Evolutionary conservation across 1,284 basidiomycete species (phyloP).

Genomic region (Tilletia walkeri): DNA sequence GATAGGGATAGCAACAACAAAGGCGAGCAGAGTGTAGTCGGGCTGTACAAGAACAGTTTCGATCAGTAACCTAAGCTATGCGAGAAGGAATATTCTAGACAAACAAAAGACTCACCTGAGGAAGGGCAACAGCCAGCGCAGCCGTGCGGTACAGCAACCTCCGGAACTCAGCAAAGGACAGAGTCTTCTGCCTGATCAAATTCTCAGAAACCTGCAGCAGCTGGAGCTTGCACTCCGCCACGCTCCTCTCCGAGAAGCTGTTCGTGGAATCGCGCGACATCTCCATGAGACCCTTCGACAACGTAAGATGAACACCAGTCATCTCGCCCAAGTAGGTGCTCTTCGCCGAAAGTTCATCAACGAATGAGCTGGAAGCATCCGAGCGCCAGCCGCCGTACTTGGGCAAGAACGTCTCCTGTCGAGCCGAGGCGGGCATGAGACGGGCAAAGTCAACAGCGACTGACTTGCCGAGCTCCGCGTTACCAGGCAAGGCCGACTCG

Average conservation of each 20-base stretch:
- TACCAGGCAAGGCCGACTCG: conserved; percentile 32
- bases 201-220: conserved; percentile 69
- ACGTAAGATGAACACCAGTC: conserved; percentile 71
- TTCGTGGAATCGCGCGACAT: conserved; percentile 65
- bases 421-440: conserved; percentile 35
- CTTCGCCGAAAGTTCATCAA: conserved; percentile 47
- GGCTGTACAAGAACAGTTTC: conserved; percentile 54
- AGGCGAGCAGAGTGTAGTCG: conserved; percentile 82
- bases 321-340: conserved; percentile 67
- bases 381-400: conserved; percentile 54
- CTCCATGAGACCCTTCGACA: conserved; percentile 60
- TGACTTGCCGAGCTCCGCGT: conserved; percentile 48
- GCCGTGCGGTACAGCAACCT: conserved; percentile 84
- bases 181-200: conserved; percentile 20
- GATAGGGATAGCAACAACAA: conserved; percentile 83
- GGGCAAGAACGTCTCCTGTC: conserved; percentile 44
- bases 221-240: conserved; percentile 69
- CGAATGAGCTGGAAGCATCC: conserved; percentile 49
- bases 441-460: conserved; percentile 51
- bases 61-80: background rate
- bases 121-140: conserved; percentile 54
- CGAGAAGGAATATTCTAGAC: background rate
- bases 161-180: conserved; percentile 67
- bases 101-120: conserved; percentile 19
- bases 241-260: conserved; percentile 64